Evolutionary conservation across 2,329 filamentous ascomycete genomes (phyloP).

Genomic region (Bipolaris oryzae): DNA sequence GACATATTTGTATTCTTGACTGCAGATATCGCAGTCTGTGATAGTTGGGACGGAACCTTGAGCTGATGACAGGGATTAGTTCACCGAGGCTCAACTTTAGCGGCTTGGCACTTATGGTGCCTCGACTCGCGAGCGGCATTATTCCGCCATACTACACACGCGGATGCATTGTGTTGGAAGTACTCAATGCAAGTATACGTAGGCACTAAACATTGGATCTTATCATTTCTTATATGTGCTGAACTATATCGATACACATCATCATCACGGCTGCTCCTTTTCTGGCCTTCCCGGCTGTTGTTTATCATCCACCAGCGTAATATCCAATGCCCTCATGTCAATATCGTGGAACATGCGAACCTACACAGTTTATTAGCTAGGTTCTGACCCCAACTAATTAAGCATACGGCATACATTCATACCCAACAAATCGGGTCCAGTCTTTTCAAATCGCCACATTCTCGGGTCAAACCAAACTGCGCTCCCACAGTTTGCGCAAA

Average conservation of each 20-base stretch:
- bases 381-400: not conserved
- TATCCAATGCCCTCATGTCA: conserved; percentile 30
- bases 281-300: not conserved
- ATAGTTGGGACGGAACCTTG: not conserved
- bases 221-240: too few relatives aligned
- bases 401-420: conserved; percentile 32
- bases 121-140: not conserved
- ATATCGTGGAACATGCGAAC: conserved; percentile 28
- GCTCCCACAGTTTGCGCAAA: conserved; percentile 37
- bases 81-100: conserved; percentile 36
- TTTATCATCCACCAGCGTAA: conserved; percentile 31
- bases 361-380: conserved; percentile 18
- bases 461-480: conserved; percentile 38
- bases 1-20: conserved; percentile 22
- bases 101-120: conserved; percentile 25
- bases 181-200: not conserved
- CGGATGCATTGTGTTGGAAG: not conserved
- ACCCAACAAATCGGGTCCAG: conserved; percentile 29
- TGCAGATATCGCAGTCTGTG: conserved; percentile 7
- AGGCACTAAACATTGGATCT: not conserved
- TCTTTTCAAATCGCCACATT: conserved; percentile 25
- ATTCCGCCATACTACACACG: not conserved
- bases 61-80: conserved; percentile 1
- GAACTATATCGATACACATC: not conserved
- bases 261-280: not conserved